A percentile compares a stretch with the other conserved stretches of the same genome.
Evolutionary conservation across 441 rosid species (phyloP).

Genomic region (Isatis lusitanica): DNA sequence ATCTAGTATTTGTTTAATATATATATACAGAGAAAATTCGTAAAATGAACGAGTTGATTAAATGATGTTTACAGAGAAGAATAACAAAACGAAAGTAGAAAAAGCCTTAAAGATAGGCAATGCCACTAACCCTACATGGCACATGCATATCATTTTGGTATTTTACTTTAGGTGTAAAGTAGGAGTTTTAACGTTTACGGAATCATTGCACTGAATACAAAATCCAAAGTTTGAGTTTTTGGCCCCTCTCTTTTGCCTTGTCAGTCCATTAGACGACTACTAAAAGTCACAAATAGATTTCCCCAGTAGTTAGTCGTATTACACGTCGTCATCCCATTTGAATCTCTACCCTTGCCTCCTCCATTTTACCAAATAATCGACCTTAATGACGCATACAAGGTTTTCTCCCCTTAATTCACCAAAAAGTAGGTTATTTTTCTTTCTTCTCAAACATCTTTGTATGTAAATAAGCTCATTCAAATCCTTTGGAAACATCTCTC

Average conservation of each 20-base stretch:
- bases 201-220: slow-evolving; percentile 37
- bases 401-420: background rate
- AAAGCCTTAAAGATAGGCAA: slow-evolving; percentile 28
- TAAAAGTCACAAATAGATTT: background rate
- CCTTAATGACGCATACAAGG: slow-evolving; percentile 10
- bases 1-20: background rate
- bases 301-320: slow-evolving; percentile 13
- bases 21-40: background rate
- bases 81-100: background rate
- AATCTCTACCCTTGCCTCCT: slow-evolving; percentile 26
- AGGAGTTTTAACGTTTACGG: background rate
- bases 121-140: slow-evolving; percentile 33
- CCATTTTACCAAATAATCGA: slow-evolving; percentile 15
- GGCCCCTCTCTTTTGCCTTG: slow-evolving; percentile 25
- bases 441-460: no score
- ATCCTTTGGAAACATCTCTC: no score
- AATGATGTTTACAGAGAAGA: background rate
- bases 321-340: slow-evolving; percentile 17
- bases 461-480: background rate
- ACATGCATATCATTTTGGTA: slow-evolving; percentile 38
- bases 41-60: background rate
- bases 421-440: background rate
- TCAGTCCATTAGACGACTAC: slow-evolving; percentile 34
- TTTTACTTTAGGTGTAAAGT: slow-evolving; percentile 30
- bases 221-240: slow-evolving; percentile 22